These are phyloP conservation scores for Berkeleyomyces rouxiae DNA, from an alignment of 2,329 filamentous ascomycete species.

Conservation along the genomic window DNA sequence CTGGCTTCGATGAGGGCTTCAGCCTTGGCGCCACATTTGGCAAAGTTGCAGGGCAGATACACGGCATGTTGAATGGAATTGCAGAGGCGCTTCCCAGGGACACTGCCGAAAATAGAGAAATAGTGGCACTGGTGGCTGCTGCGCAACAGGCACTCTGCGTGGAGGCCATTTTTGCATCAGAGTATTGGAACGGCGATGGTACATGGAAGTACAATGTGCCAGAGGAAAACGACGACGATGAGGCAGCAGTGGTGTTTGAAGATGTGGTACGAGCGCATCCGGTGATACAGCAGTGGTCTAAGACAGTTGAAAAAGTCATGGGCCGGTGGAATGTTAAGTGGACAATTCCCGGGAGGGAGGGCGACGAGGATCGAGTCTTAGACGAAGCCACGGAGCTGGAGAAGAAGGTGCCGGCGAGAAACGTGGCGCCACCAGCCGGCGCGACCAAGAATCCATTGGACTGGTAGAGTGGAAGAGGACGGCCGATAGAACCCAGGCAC, in stretches of 20 bases:
- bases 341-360: slow-evolving; percentile 11
- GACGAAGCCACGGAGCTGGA: slow-evolving; percentile 21
- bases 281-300: slow-evolving; percentile 39
- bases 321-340: slow-evolving; percentile 9
- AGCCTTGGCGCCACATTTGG: slow-evolving; percentile 69
- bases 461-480: slow-evolving; percentile 14
- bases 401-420: slow-evolving; percentile 22
- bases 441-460: slow-evolving; percentile 16
- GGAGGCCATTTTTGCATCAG: slow-evolving; percentile 42
- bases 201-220: slow-evolving; percentile 43
- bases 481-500: background rate
- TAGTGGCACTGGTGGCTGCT: slow-evolving; percentile 24
- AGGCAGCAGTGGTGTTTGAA: slow-evolving; percentile 33
- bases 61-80: slow-evolving; percentile 65
- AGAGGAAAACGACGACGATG: slow-evolving; percentile 26
- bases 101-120: slow-evolving; percentile 17
- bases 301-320: slow-evolving; percentile 5
- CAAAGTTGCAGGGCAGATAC: slow-evolving; percentile 50
- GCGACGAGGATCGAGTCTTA: slow-evolving; percentile 19
- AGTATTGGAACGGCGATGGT: slow-evolving; percentile 55
- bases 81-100: slow-evolving; percentile 27
- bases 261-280: slow-evolving; percentile 54
- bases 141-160: slow-evolving; percentile 45
- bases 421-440: slow-evolving; percentile 1
- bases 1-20: slow-evolving; percentile 85